Percentiles rank a stretch among this genome's conserved stretches.
phyloP scores from a whole-genome alignment of 2,329 filamentous ascomycete species.

The Hymenoscyphus fructigenus region DNA sequence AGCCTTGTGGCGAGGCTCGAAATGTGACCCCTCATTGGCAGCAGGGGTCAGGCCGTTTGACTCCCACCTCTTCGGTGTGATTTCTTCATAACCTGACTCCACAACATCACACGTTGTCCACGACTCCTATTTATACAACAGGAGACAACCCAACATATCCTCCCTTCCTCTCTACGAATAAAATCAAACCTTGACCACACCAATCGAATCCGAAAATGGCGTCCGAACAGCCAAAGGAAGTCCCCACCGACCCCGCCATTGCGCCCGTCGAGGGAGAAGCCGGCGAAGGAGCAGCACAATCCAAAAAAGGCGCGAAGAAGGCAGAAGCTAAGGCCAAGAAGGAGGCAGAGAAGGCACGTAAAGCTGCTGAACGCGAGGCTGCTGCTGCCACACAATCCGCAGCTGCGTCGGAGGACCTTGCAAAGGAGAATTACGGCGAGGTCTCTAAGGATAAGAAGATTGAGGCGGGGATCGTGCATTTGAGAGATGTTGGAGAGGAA shows the following conservation, averaged over 20 bases:
- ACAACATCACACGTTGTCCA: constrained; percentile 2
- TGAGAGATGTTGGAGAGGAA: constrained; percentile 63
- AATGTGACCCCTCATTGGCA: not conserved
- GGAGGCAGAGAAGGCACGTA: constrained; percentile 75
- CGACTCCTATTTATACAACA: not conserved
- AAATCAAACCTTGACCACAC: not conserved
- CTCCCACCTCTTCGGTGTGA: not conserved
- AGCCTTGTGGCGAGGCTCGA: not conserved
- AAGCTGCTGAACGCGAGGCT: constrained; percentile 73
- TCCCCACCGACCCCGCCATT: constrained; percentile 16
- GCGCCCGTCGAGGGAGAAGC: constrained; percentile 12
- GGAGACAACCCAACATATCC: not conserved
- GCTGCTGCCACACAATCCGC: constrained; percentile 64
- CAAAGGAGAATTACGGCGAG: constrained; percentile 78
- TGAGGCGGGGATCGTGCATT: constrained; percentile 53
- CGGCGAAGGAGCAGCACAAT: constrained; percentile 38
- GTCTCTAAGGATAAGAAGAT: constrained; percentile 58
- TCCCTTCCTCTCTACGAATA: not conserved
- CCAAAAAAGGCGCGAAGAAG: constrained; percentile 84
- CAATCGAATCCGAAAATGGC: constrained; percentile 17
- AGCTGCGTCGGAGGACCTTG: constrained; percentile 63
- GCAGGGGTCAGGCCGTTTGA: constrained; percentile 7
- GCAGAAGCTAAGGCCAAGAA: constrained; percentile 83
- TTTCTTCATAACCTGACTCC: constrained; percentile 7
- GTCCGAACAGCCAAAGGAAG: constrained; percentile 22